A percentile compares a stretch with the other conserved stretches of the same genome.
Evolutionary conservation across 2,329 filamentous ascomycete genomes (phyloP).

Genomic region (Aspergillus pseudoviridinutans): DNA sequence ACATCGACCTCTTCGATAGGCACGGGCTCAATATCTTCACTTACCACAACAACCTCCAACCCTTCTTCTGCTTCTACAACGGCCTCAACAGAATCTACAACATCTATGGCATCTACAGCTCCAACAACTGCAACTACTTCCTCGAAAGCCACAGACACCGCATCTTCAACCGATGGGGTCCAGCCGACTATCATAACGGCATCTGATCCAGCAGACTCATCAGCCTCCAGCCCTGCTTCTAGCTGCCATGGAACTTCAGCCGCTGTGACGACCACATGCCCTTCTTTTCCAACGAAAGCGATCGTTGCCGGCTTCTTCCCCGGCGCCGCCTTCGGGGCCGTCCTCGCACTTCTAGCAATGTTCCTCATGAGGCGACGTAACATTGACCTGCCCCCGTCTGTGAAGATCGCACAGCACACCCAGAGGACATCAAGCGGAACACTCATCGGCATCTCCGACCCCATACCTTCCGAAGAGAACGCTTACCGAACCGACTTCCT

Average conservation of each 20-base stretch:
- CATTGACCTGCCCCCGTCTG: constrained; percentile 11
- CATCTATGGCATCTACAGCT: constrained; percentile 13
- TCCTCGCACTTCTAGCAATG: constrained; percentile 52
- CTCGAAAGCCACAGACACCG: neutral
- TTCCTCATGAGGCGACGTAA: constrained; percentile 33
- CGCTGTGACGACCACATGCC: constrained; percentile 22
- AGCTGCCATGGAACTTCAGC: constrained; percentile 3
- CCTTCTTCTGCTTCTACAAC: constrained; percentile 17
- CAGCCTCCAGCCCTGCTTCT: constrained; percentile 1
- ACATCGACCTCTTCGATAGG: constrained; percentile 19
- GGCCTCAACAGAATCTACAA: constrained; percentile 12
- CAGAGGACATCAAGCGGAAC: constrained; percentile 31
- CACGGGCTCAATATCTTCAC: constrained; percentile 14
- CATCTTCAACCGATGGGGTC: neutral
- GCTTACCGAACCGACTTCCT: constrained; percentile 45
- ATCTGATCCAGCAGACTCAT: constrained; percentile 9
- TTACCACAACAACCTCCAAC: constrained; percentile 19
- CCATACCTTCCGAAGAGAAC: constrained; percentile 40
- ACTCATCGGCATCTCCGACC: constrained; percentile 38
- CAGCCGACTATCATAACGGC: neutral
- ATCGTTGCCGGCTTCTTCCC: constrained; percentile 46
- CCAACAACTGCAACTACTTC: constrained; percentile 10
- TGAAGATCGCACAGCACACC: constrained; percentile 25
- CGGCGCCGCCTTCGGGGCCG: constrained; percentile 41
- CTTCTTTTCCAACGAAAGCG: constrained; percentile 39